Evolutionary conservation across 169 alveolate species (phyloP), one percentile per base, ranked within the genome.

Genomic region (Cryptosporidium canis): DNA sequence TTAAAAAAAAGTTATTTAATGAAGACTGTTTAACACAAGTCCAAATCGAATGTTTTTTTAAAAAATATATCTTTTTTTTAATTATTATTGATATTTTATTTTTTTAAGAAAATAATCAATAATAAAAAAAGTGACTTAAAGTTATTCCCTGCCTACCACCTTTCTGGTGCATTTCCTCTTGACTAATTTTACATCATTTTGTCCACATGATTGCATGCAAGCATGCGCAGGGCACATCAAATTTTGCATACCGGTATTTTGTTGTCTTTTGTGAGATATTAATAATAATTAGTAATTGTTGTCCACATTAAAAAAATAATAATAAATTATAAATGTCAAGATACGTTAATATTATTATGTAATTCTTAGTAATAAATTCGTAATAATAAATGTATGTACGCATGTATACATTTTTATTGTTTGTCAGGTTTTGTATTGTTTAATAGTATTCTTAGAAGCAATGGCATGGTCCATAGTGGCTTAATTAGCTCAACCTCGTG

Each of bases 131-230:
- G 68, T 61, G 68, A 61, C 9, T 6, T 6, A 2, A 29, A 61
- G n/a, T 35, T 61, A 16, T 61, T 51, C 31, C 31, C n/a, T 61
- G 27, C 4, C 41, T 5, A 35, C 68, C 45, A 61, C 31, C n/a
- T 61, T 27, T 61, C 45, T 61, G 68, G 41, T 61, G 68, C 27
- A 16, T 31, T 61, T 66, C 83, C 83, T 43, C 61, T 18, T 66
- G 21, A 48, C 8, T 51, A 71, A 71, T 27, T n/a, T 18, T 27
- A 47, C 61, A 67, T 24, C 66, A 41, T 41, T 67, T 51, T 31
- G 4, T 71, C 85, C 67, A 71, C 67, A 71, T 47, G 64, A 29
- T 11, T 71, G 85, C 85, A 71, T 71, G 85, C 85, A 66, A n/a
- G 58, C 64, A 51, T 55, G 43, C n/a, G 45, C n/a, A 12, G 31